Conservation (phyloP, 2,329 filamentous ascomycete species). For the Claviceps africana region DNA sequence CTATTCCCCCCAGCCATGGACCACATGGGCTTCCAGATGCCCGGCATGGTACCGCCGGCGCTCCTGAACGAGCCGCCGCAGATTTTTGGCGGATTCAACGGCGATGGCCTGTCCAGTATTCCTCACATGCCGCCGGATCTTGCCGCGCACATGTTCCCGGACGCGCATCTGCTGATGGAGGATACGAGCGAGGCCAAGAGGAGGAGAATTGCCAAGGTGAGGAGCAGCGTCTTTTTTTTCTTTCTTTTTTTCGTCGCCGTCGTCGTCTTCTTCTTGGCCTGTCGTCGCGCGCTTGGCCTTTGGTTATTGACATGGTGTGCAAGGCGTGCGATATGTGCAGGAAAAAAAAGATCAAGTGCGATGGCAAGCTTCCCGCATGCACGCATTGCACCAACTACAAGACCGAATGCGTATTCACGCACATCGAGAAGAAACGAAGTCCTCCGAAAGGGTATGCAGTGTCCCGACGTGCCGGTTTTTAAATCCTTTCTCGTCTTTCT, state of each 20-base stretch:
- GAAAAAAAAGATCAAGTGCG: conserved; percentile 96
- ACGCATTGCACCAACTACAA: conserved; percentile 97
- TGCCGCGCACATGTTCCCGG: conserved; percentile 45
- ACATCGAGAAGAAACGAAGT: conserved; percentile 96
- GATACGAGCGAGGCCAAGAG: conserved; percentile 74
- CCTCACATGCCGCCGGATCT: conserved; percentile 41
- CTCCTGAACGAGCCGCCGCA: conserved; percentile 55
- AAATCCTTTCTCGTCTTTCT: background rate
- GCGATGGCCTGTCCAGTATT: conserved; percentile 43
- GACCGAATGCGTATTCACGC: conserved; percentile 92
- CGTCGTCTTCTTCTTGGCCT: background rate
- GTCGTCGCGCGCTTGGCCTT: background rate
- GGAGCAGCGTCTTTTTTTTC: too few species aligned
- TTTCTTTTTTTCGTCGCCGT: background rate
- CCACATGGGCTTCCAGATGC: conserved; percentile 45
- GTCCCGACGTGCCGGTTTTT: too few species aligned
- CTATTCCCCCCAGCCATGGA: conserved; percentile 19
- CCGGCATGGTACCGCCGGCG: conserved; percentile 38
- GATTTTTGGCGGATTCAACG: conserved; percentile 50
- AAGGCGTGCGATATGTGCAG: conserved; percentile 93
- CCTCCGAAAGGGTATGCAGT: conserved; percentile 77
- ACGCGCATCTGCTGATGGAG: conserved; percentile 42
- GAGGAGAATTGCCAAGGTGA: conserved; percentile 73
- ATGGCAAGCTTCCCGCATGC: conserved; percentile 88
- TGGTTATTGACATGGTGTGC: conserved; percentile 4